Conservation (phyloP, 2,329 filamentous ascomycete species). For the Dactylonectria macrodidyma region DNA sequence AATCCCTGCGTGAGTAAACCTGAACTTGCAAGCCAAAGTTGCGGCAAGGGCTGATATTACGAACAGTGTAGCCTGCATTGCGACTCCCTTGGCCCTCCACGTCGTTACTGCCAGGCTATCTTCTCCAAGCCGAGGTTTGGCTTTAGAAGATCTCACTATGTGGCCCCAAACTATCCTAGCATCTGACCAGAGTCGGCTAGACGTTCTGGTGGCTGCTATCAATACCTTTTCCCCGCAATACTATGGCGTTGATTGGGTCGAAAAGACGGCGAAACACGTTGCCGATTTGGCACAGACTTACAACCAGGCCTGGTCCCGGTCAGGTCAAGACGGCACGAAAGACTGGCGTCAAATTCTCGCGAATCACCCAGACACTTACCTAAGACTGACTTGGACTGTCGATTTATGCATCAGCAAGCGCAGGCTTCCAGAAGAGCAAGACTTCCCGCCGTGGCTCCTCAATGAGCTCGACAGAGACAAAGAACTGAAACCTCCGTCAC, state of each 20-base stretch:
- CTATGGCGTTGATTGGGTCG: slow-evolving; percentile 7
- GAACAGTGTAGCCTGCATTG: not conserved
- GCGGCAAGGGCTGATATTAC: not conserved
- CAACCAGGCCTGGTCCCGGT: not conserved
- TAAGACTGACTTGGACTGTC: slow-evolving; percentile 6
- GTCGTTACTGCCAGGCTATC: not conserved
- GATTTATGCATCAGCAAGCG: slow-evolving; percentile 9
- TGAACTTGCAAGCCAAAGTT: not conserved
- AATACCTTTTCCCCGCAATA: not conserved
- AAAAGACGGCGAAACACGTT: slow-evolving; percentile 1
- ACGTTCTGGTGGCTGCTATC: not conserved
- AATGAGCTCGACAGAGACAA: not conserved
- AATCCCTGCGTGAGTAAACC: slow-evolving; percentile 2
- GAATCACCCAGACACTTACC: not conserved
- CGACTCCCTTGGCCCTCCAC: not conserved
- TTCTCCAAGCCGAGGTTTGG: not conserved
- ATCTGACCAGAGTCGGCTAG: not conserved
- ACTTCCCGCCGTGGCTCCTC: slow-evolving; percentile 7
- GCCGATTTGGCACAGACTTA: not conserved
- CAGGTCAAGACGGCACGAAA: not conserved
- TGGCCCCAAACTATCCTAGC: not conserved
- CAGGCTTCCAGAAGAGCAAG: not conserved
- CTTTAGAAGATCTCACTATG: not conserved
- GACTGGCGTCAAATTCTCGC: slow-evolving; percentile 6
- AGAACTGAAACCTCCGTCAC: not conserved